These are phyloP conservation scores for Globisporangium splendens DNA, from an alignment of 352 stramenopile species.

Conservation along the genomic window DNA sequence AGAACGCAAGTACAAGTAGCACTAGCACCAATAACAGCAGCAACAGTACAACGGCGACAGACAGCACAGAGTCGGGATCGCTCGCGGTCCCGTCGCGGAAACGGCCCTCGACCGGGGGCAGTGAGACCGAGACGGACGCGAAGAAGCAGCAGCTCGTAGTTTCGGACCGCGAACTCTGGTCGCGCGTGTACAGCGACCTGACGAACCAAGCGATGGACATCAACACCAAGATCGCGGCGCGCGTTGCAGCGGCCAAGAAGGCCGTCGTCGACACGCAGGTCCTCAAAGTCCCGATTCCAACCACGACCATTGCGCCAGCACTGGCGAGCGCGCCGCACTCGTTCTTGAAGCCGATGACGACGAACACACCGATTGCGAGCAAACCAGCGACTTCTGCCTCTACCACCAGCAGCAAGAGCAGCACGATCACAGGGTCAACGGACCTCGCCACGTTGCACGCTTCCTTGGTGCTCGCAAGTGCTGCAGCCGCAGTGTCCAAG, in stretches of 20 bases:
- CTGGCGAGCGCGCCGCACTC: constrained; percentile 7
- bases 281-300: not conserved
- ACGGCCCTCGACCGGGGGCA: not conserved
- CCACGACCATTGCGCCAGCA: constrained; percentile 2
- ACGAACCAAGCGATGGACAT: not conserved
- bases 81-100: constrained; percentile 4
- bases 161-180: constrained; percentile 2
- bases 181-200: not conserved
- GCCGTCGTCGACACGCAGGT: not conserved
- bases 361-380: not conserved
- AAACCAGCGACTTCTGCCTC: not conserved
- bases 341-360: constrained; percentile 8
- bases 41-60: not conserved
- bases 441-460: constrained; percentile 10
- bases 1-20: not conserved
- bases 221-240: not conserved
- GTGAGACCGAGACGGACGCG: not conserved
- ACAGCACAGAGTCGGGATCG: too few species aligned
- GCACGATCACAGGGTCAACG: not conserved
- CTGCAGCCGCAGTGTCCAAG: not conserved
- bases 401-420: too few species aligned
- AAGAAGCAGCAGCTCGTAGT: constrained; percentile 8
- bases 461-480: constrained; percentile 10
- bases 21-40: not conserved
- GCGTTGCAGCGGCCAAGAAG: not conserved